phyloP scores from a whole-genome alignment of 192 early-diverging fungal genomes.

The Geosiphon pyriformis region DNA sequence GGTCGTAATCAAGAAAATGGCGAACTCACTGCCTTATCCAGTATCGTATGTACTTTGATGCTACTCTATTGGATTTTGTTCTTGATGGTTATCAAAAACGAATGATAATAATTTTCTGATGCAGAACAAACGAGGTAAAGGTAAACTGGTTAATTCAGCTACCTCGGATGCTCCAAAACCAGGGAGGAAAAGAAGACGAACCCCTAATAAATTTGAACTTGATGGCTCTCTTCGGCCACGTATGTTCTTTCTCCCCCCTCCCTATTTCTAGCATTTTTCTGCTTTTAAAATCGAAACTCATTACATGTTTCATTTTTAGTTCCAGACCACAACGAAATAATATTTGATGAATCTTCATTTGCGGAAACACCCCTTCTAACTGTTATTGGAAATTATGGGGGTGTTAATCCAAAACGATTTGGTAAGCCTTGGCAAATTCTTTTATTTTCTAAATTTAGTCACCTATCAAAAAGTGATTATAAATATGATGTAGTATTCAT shows the following conservation, averaged over 20 bases:
- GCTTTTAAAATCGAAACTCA: too few relatives aligned
- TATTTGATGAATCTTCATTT: constrained; percentile 23
- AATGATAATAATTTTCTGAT: neutral
- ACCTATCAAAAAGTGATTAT: too few relatives aligned
- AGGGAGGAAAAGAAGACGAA: neutral
- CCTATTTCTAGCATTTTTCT: too few relatives aligned
- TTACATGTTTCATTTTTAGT: constrained; percentile 11
- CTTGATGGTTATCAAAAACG: neutral
- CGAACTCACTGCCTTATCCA: neutral
- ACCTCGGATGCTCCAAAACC: neutral
- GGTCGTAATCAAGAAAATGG: neutral
- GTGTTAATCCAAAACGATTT: neutral
- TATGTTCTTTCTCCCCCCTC: too few relatives aligned
- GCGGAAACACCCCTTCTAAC: constrained; percentile 33
- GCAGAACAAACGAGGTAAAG: neutral
- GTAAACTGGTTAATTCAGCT: neutral
- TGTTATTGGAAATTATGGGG: constrained; percentile 10
- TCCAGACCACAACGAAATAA: constrained; percentile 26
- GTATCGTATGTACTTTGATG: neutral
- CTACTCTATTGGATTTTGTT: neutral
- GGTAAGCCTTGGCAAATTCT: too few relatives aligned
- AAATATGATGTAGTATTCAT: too few relatives aligned
- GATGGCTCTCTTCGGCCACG: constrained; percentile 13
- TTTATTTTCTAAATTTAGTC: too few relatives aligned
- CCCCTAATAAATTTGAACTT: neutral